phyloP scores from a whole-genome alignment of 495 filamentous ascomycete genomes.

The Neurospora sp. region DNA sequence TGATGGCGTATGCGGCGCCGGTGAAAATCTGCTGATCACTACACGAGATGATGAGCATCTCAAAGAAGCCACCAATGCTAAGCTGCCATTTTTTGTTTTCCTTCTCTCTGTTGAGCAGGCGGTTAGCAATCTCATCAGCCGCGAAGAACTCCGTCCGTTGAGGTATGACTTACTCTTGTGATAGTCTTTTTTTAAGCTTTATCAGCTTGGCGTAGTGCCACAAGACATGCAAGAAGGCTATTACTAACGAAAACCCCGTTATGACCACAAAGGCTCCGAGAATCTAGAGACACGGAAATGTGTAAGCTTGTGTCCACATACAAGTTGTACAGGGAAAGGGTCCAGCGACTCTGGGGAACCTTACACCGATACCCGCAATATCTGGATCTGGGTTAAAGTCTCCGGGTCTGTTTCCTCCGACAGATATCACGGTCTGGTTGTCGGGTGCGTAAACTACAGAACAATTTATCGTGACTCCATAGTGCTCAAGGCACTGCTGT shows the following conservation, averaged over 20 bases:
- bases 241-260: constrained; percentile 15
- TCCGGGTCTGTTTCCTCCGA: neutral
- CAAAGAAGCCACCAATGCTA: constrained; percentile 21
- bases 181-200: neutral
- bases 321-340: neutral
- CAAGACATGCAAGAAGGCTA: constrained; percentile 13
- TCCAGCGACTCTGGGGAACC: neutral
- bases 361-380: constrained; percentile 11
- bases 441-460: neutral
- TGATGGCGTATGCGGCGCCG: constrained; percentile 25
- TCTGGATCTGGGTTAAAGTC: constrained; percentile 6
- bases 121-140: neutral
- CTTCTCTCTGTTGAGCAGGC: constrained; percentile 1
- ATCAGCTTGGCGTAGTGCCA: constrained; percentile 6
- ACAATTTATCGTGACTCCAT: constrained; percentile 17
- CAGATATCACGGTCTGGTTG: constrained; percentile 1
- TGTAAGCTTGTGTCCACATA: neutral
- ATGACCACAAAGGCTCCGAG: constrained; percentile 21
- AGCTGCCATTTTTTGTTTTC: neutral
- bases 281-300: constrained; percentile 9
- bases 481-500: constrained; percentile 10
- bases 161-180: constrained; percentile 7
- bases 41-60: constrained; percentile 25
- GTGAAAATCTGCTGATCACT: constrained; percentile 34
- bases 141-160: neutral